Base-by-base conservation (phyloP, 805 yeast species). In the Schwanniomyces polymorphus region DNA sequence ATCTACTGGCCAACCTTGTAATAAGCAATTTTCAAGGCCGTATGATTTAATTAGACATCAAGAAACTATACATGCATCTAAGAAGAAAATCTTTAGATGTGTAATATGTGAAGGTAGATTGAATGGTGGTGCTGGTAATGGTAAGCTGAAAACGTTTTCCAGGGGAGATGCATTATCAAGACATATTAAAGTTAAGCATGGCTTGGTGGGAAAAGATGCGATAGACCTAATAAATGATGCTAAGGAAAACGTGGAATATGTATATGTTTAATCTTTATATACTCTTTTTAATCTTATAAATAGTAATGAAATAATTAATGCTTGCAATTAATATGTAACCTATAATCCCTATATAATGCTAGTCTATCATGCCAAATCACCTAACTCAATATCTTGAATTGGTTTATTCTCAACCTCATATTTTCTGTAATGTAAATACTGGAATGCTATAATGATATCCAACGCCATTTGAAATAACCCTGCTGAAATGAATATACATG, bases 11-110 rank as follows among this genome's bases (percentile, higher is more conserved):
- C 61, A 72, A 51, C 80, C 81, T 21, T 89, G 97, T 67, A 70
- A 78, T 55, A 88, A 88, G 68, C 83, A 84, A 59, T 92, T 92
- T 61, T 90, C 97, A 14, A 81, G 99, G 60, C 77, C 78, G 14
- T 73, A 73, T 49, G 78, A 73, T 56, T 63, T 73, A 53, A 70
- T 73, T 17, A 65, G 78, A 48, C 78, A 73, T 55, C 77, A 73
- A 57, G 76, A 73, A 51, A 73, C 78, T n/a, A 71, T 73, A n/a
- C 78, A 73, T 53, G 77, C 78, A 1, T 46, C 74, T 6, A 68
- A 68, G 58, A 73, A 73, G 68, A 73, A 73, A 61, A 70, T 73
- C 17, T 73, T 68, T 53, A 57, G 78, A 40, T 73, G 78, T 60
- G 76, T 73, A 27, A 71, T 73, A 23, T 73, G 78, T 53, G 78